Evolutionary conservation across 176 grass and related monocot species (phyloP), one percentile per base, ranked within the genome.

Genomic region (Urochloa ruziziensis): DNA sequence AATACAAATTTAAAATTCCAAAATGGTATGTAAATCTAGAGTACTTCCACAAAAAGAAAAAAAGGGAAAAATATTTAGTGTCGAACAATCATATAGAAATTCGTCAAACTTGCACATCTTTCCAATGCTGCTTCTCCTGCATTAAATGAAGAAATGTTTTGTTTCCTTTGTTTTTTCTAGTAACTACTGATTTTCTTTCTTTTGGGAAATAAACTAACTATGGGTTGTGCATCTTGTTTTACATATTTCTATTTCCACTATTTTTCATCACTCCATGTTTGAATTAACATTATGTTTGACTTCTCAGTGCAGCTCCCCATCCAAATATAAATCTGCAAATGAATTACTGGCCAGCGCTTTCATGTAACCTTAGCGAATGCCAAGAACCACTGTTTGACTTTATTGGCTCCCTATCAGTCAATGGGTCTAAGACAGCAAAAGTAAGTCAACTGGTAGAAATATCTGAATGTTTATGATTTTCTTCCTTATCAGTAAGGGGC

Each of bases 291-390:
- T 70, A 82, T 57, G 35, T 62, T 90, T 86, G 42, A 25, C 34
- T 88, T 82, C 84, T 23, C 89, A 97, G 94, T 86, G 85, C 89
- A 86, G 88, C 91, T 62, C 91, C 91, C 65, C 91, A 93, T 67
- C 40, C 87, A 83, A 93, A 93, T 81, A 88, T 93, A 73, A 93
- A 93, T 87, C 79, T 93, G 18, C 82, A 90, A 90, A 93, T 93
- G 91, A 93, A 93, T 67, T 93, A 93, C 58, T 93, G 91, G 91
- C 88, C 85, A 46, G 84, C 88, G 8, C 91, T 93, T 90, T 64
- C 88, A 39, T 93, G 91, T 74, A 79, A 88, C 73, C 88, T 93
- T 78, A 79, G 82, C 7, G 91, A 93, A 70, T 93, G 91, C 70
- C 88, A 93, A 90, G 76, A 90, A 84, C 91, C 91, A 2, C 76